Base-by-base conservation (phyloP, 495 filamentous ascomycete genomes). In the Lasiosphaeria miniovina region DNA sequence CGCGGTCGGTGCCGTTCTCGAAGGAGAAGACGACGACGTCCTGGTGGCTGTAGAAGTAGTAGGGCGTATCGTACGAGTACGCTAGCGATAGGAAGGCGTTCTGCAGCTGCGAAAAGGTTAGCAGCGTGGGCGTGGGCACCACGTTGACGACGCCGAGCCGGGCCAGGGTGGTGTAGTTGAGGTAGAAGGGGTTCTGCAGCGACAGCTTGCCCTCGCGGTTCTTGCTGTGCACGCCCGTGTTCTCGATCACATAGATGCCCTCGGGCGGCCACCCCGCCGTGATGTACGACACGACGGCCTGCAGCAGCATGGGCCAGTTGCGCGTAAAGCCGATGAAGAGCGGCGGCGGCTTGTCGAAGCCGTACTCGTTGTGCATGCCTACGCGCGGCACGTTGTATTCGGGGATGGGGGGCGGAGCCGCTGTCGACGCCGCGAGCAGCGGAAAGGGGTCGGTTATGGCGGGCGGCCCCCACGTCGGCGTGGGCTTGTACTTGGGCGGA, bases 231-330 rank as follows among this genome's bases (percentile, higher is more conserved):
- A 79, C 77, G 4, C 84, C 84, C 10, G 82, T 86, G 69, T 87
- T 86, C 57, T 86, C 84, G 55, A 86, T 69, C 8, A 86, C 77
- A 54, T 82, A 81, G 62, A 87, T 86, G 56, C 85, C 77, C 48
- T 73, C 68, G 3, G 82, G 67, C 3, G 84, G 84, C 84, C 84
- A 86, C 9, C 84, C 84, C 3, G 83, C 80, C 0, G 81, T 76
- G 49, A 86, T 75, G 63, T 86, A 85, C 14, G 74, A 77, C 12
- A 84, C 77, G 0, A 86, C 82, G 2, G 78, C 69, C 64, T 86
- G 84, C 35, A 83, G 80, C 5, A 86, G 68, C 50, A 86, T 75
- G 34, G 79, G 75, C 80, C 80, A 83, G 49, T 80, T 78, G 17
- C 82, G 71, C 3, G 83, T 84, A 71, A 86, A 86, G 52, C 82